A percentile compares a stretch with the other conserved stretches of the same genome.
Evolutionary conservation across 1,284 basidiomycete genomes (phyloP).

Genomic region (Tetrapyrgos nigripes): DNA sequence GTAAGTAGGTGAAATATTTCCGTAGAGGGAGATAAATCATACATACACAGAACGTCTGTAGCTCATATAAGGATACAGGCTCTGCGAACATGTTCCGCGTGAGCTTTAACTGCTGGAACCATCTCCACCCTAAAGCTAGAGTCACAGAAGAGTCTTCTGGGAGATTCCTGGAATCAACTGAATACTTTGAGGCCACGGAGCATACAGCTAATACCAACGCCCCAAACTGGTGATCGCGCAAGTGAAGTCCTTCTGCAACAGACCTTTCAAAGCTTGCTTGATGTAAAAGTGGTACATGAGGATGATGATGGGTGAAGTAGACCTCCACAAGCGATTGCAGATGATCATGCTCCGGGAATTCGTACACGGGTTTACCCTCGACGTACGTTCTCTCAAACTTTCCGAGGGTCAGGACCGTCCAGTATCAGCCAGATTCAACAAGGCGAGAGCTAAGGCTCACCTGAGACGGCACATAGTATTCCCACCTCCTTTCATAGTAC

Average conservation of each 20-base stretch:
- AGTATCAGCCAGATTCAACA: not conserved
- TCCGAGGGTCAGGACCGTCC: no score
- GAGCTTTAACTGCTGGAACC: conserved; percentile 45
- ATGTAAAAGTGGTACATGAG: conserved; percentile 66
- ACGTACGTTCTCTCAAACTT: conserved; percentile 37
- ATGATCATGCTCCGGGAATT: conserved; percentile 60
- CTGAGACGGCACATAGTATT: conserved; percentile 25
- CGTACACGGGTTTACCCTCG: conserved; percentile 9
- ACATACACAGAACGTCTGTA: conserved; percentile 50
- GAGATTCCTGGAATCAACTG: conserved; percentile 53
- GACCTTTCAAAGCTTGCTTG: conserved; percentile 60
- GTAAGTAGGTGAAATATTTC: not conserved
- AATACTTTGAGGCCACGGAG: conserved; percentile 51
- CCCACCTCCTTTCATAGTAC: conserved; percentile 12
- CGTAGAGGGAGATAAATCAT: not conserved
- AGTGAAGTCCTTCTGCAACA: conserved; percentile 42
- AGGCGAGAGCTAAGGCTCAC: conserved; percentile 1
- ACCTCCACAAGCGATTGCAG: conserved; percentile 58
- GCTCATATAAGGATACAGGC: conserved; percentile 42
- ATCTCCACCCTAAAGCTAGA: conserved; percentile 47
- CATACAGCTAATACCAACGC: conserved; percentile 52
- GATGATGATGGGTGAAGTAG: conserved; percentile 63
- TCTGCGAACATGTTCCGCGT: conserved; percentile 34
- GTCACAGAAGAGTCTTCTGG: conserved; percentile 25
- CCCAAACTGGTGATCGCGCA: conserved; percentile 46